Evolutionary conservation across 2,329 filamentous ascomycete species (phyloP).

Genomic region (Exophiala alcalophila): DNA sequence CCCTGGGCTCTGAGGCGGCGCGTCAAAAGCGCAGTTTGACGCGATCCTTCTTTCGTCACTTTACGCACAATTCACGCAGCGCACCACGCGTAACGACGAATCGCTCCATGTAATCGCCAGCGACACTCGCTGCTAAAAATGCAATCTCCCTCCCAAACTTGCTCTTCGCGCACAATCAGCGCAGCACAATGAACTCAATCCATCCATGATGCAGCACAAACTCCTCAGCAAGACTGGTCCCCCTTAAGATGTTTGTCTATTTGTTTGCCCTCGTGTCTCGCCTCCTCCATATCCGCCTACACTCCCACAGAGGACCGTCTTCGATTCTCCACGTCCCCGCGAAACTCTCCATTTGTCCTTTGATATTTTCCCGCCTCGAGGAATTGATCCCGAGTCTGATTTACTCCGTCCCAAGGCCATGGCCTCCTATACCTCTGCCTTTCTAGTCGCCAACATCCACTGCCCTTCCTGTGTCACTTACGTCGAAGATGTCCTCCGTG

Average conservation of each 20-base stretch:
- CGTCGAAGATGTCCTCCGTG: conserved; percentile 42
- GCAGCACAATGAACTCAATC: no score
- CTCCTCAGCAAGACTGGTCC: neutral
- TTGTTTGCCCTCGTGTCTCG: neutral
- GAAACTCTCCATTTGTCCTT: no score
- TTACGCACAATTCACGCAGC: conserved; percentile 27
- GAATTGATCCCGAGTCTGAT: neutral
- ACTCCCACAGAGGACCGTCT: no score
- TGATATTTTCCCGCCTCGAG: neutral
- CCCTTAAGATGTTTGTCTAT: neutral
- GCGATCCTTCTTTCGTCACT: conserved; percentile 3
- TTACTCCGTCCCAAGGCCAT: conserved; percentile 10
- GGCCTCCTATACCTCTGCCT: conserved; percentile 34
- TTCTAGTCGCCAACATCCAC: conserved; percentile 50
- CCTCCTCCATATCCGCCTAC: neutral
- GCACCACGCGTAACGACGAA: no score
- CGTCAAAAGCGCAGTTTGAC: neutral
- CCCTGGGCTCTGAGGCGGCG: no score
- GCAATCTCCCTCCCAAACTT: conserved; percentile 1
- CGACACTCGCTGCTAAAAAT: no score
- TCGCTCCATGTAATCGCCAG: no score
- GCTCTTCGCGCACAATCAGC: conserved; percentile 23
- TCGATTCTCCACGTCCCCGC: no score
- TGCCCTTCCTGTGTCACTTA: conserved; percentile 49
- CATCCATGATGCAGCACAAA: no score